phyloP scores from a whole-genome alignment of 768 basidiomycete species.

The Amyloporia xantha region DNA sequence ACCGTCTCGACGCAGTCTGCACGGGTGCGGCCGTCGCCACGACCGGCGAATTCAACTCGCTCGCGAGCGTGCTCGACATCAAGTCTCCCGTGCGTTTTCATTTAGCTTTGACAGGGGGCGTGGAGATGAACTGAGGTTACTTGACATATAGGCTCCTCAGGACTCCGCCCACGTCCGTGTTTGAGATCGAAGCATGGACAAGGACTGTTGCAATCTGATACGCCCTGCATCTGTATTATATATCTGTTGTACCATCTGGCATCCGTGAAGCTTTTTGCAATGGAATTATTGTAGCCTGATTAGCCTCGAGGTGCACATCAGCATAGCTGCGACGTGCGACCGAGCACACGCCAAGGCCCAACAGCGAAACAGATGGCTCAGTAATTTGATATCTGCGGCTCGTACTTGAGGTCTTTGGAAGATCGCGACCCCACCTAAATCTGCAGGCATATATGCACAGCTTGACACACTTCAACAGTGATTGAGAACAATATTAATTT shows the following conservation, averaged over 20 bases:
- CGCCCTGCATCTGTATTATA: not conserved
- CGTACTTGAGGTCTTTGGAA: no score
- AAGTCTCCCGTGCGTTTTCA: slow-evolving; percentile 16
- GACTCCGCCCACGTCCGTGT: not conserved
- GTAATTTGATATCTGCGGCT: no score
- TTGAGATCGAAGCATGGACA: not conserved
- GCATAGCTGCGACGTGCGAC: no score
- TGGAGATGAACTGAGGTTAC: not conserved
- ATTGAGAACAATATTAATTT: no score
- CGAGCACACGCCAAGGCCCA: no score
- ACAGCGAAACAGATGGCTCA: no score
- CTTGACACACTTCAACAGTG: no score
- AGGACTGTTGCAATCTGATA: not conserved
- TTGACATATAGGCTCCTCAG: not conserved
- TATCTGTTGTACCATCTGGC: not conserved
- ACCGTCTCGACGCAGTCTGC: slow-evolving; percentile 14
- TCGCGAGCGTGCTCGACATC: slow-evolving; percentile 22
- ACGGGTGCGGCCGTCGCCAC: slow-evolving; percentile 20
- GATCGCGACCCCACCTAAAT: no score
- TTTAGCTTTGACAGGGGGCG: not conserved
- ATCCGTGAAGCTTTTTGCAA: no score
- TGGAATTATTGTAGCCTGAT: no score
- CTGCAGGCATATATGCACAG: no score
- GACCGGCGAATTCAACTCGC: slow-evolving; percentile 23
- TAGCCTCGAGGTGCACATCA: no score